phyloP scores from a whole-genome alignment of 108 stramenopile genomes.

The Cyclotella sp. region DNA sequence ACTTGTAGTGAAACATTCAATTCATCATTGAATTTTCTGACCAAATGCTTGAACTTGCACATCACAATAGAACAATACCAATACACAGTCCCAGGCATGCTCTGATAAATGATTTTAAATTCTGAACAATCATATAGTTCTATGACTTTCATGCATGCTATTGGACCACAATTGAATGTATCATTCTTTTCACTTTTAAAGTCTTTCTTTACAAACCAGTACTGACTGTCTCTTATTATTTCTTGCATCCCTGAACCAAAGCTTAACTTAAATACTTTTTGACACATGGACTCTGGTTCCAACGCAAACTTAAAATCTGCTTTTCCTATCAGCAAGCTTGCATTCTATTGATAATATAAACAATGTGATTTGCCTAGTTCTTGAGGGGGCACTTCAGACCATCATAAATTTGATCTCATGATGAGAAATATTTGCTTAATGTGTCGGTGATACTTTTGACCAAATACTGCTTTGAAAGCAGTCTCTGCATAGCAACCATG shows the following conservation, averaged over 20 bases:
- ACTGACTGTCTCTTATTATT: background rate
- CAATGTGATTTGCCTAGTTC: background rate
- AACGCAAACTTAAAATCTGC: background rate
- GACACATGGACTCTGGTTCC: background rate
- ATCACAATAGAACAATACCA: too few species aligned
- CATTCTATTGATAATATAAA: constrained; percentile 5
- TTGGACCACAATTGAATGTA: constrained; percentile 14
- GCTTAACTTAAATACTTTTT: too few species aligned
- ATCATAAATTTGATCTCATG: background rate
- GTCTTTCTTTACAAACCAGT: background rate
- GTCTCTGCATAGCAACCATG: background rate
- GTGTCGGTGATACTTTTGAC: background rate
- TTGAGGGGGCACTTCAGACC: background rate
- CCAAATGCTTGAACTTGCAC: too few species aligned
- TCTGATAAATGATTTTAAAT: too few species aligned
- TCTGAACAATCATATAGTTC: too few species aligned
- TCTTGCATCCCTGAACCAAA: background rate
- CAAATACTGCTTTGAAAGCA: constrained; percentile 19
- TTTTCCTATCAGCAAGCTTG: background rate
- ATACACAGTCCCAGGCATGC: too few species aligned
- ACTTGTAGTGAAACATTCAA: too few species aligned
- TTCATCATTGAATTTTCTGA: too few species aligned
- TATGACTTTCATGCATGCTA: too few species aligned
- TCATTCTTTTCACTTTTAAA: background rate
- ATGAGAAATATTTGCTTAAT: background rate